These are phyloP conservation scores for Kurtzmaniella cleridarum DNA, from an alignment of 805 yeast species.

Conservation along the genomic window DNA sequence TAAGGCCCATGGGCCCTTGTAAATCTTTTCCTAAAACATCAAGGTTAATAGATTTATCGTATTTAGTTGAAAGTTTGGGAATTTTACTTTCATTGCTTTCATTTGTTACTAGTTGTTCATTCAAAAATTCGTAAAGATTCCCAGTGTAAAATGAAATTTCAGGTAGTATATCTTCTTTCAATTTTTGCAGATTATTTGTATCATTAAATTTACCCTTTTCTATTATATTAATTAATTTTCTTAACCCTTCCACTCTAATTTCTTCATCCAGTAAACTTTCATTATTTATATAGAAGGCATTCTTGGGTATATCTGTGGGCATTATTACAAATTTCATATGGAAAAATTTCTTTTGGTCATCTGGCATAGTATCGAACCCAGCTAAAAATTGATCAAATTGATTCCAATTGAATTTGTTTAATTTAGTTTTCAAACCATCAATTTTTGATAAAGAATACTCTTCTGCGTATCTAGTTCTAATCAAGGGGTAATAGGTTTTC, in stretches of 20 bases:
- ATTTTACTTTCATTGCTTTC: constrained; percentile 33
- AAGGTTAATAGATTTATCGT: constrained; percentile 47
- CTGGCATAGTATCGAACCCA: constrained; percentile 72
- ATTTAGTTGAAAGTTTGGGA: constrained; percentile 17
- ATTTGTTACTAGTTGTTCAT: constrained; percentile 39
- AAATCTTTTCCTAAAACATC: constrained; percentile 56
- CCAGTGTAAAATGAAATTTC: constrained; percentile 89
- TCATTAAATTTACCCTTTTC: constrained; percentile 48
- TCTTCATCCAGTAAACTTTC: constrained; percentile 79
- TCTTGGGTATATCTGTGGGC: constrained; percentile 68
- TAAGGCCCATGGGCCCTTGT: constrained; percentile 61
- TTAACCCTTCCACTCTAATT: constrained; percentile 83
- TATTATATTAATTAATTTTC: constrained; percentile 58
- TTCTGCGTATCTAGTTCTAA: constrained; percentile 76
- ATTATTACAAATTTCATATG: constrained; percentile 79
- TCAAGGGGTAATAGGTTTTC: constrained; percentile 30
- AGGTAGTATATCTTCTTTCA: constrained; percentile 50
- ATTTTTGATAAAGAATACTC: constrained; percentile 54
- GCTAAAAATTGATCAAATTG: constrained; percentile 87
- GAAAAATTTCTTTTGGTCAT: constrained; percentile 48
- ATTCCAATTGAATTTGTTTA: constrained; percentile 76
- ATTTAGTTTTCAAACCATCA: constrained; percentile 48
- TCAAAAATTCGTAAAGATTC: constrained; percentile 61
- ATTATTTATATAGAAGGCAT: constrained; percentile 41
- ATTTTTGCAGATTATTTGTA: constrained; percentile 13